Conservation (phyloP, 495 filamentous ascomycete species). For the Talaromyces borbonicus region DNA sequence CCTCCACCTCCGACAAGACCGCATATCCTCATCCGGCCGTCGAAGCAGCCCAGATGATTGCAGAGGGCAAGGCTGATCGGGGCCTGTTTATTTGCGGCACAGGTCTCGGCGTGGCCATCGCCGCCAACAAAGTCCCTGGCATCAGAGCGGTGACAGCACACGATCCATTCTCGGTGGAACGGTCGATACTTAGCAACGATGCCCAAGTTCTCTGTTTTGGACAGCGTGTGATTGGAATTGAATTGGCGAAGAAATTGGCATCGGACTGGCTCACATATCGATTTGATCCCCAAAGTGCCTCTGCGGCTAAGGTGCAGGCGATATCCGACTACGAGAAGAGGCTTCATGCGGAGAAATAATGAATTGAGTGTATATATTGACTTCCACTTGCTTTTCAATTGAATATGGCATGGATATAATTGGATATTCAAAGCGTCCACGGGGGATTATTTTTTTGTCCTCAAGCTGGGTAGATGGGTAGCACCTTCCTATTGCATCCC, state of each 20-base stretch:
- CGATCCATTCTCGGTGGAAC: constrained; percentile 75
- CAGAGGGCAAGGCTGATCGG: constrained; percentile 59
- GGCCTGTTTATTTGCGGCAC: constrained; percentile 83
- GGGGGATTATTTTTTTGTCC: too few species aligned
- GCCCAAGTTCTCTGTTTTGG: constrained; percentile 86
- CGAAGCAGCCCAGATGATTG: constrained; percentile 56
- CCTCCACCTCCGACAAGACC: constrained; percentile 59
- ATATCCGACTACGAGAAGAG: constrained; percentile 65
- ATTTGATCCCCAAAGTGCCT: constrained; percentile 64
- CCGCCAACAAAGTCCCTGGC: constrained; percentile 78
- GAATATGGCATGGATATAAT: too few species aligned
- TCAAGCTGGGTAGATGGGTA: too few species aligned
- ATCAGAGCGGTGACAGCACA: constrained; percentile 81
- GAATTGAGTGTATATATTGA: too few species aligned
- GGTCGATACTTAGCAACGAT: constrained; percentile 73
- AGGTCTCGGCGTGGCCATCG: constrained; percentile 75
- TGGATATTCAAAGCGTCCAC: too few species aligned
- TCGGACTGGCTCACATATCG: constrained; percentile 75
- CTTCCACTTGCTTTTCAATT: too few species aligned
- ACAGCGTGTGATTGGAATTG: constrained; percentile 71
- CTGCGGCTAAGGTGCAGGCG: constrained; percentile 64
- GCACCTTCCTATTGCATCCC: too few species aligned
- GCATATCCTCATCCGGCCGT: constrained; percentile 77
- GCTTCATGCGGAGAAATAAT: too few species aligned
- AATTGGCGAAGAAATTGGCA: constrained; percentile 66